These are phyloP conservation scores for Dipodascopsis tothii DNA, from an alignment of 805 yeast species.

Conservation along the genomic window DNA sequence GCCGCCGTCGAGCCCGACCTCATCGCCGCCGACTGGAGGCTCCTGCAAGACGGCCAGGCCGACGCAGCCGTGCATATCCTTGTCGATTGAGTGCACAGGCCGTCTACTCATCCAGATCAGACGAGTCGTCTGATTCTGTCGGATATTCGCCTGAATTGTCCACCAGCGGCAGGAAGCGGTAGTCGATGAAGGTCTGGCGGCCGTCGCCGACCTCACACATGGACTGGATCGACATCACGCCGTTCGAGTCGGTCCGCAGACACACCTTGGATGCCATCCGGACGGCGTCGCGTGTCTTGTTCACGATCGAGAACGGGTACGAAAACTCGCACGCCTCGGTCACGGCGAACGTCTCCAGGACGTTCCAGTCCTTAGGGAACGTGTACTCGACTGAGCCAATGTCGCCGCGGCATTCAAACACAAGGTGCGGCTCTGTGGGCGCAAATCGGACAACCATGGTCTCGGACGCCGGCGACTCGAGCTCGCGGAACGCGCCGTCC, in stretches of 20 bases:
- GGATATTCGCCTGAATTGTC: too few species aligned
- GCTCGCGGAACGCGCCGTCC: constrained; percentile 16
- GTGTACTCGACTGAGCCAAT: constrained; percentile 13
- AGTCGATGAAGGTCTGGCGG: constrained; percentile 21
- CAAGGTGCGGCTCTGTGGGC: constrained; percentile 2
- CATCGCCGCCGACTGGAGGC: too few species aligned
- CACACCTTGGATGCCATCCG: constrained; percentile 19
- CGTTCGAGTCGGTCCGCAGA: constrained; percentile 20
- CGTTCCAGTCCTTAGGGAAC: constrained; percentile 8
- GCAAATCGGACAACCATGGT: constrained; percentile 3
- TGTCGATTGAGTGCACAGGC: too few species aligned
- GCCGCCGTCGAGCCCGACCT: too few species aligned
- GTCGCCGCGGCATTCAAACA: constrained; percentile 7
- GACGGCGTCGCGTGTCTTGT: constrained; percentile 19
- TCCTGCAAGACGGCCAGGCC: too few species aligned
- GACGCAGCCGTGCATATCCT: too few species aligned
- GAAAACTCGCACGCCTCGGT: constrained; percentile 1
- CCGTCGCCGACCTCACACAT: constrained; percentile 26
- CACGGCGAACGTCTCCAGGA: constrained; percentile 7
- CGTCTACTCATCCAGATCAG: too few species aligned
- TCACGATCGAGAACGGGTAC: constrained; percentile 8
- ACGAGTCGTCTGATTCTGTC: too few species aligned
- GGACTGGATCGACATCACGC: constrained; percentile 22
- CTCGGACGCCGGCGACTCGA: constrained; percentile 15
- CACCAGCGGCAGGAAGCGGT: constrained; percentile 19